Percentiles rank a stretch among this genome's conserved stretches.
Conservation (phyloP, 768 basidiomycete species). For the Serendipita indica region DNA sequence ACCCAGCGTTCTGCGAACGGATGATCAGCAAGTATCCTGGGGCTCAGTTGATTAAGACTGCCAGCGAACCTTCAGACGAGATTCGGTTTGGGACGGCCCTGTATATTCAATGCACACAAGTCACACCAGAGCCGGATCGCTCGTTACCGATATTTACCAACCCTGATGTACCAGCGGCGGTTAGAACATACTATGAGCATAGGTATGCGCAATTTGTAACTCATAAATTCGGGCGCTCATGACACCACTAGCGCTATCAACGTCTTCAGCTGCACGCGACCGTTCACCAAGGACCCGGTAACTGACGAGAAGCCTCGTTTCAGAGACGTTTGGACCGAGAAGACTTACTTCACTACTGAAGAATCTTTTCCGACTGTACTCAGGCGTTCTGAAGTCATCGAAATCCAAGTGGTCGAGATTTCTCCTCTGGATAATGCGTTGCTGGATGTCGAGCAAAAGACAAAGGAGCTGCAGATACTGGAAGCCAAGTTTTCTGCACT, state of each 20-base stretch:
- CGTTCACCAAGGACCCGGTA: constrained; percentile 36
- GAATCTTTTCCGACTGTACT: constrained; percentile 85
- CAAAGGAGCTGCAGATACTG: constrained; percentile 56
- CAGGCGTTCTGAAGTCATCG: constrained; percentile 73
- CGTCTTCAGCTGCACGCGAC: constrained; percentile 62
- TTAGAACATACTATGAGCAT: constrained; percentile 78
- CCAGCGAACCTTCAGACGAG: constrained; percentile 66
- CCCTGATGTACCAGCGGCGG: constrained; percentile 63
- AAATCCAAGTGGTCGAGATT: constrained; percentile 53
- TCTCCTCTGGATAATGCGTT: constrained; percentile 78
- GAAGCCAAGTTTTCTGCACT: constrained; percentile 61
- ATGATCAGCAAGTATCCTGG: constrained; percentile 84
- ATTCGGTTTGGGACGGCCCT: constrained; percentile 64
- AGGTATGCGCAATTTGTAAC: constrained; percentile 31
- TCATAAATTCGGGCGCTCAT: constrained; percentile 8
- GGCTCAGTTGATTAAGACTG: constrained; percentile 59
- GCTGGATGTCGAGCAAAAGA: constrained; percentile 64
- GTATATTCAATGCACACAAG: constrained; percentile 79
- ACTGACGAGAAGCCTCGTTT: constrained; percentile 26
- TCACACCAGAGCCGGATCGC: constrained; percentile 73
- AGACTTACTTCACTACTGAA: constrained; percentile 74
- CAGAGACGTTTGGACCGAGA: constrained; percentile 71
- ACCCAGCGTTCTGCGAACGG: constrained; percentile 73
- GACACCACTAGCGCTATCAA: constrained; percentile 64
- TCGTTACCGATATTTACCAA: constrained; percentile 65